Conservation (phyloP, 805 yeast genomes). For the Candida krabiensis region DNA sequence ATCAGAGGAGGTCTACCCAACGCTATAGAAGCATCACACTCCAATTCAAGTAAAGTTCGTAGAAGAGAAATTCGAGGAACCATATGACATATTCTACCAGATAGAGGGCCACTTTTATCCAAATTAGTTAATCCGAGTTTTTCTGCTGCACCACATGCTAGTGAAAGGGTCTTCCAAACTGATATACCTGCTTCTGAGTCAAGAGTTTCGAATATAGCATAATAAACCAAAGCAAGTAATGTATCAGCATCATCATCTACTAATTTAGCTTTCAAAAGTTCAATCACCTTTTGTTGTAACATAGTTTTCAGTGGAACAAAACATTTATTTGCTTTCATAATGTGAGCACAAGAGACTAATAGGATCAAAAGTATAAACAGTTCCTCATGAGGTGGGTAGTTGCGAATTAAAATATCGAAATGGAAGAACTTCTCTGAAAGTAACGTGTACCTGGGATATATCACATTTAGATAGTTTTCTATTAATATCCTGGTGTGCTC, state of each 20-base stretch:
- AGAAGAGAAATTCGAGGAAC: conserved; percentile 10
- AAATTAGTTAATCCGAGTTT: conserved; percentile 13
- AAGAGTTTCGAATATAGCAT: conserved; percentile 16
- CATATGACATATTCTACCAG: conserved; percentile 11
- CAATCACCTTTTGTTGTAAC: conserved; percentile 18
- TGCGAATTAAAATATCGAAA: conserved; percentile 16
- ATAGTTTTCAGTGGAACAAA: conserved; percentile 17
- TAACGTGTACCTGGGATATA: conserved; percentile 20
- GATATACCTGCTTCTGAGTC: conserved; percentile 19
- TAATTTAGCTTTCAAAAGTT: conserved; percentile 11
- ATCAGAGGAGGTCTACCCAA: not conserved
- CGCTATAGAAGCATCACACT: not conserved
- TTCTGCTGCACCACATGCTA: conserved; percentile 19
- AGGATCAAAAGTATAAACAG: conserved; percentile 17
- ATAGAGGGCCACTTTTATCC: conserved; percentile 4
- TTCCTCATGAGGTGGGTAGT: conserved; percentile 16
- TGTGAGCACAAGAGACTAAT: conserved; percentile 20
- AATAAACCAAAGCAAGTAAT: conserved; percentile 12
- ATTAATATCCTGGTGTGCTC: conserved; percentile 18
- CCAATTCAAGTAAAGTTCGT: conserved; percentile 5
- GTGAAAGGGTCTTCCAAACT: conserved; percentile 16
- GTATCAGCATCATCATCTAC: conserved; percentile 17
- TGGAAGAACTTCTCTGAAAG: conserved; percentile 19
- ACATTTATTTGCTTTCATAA: conserved; percentile 15
- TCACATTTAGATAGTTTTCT: conserved; percentile 16